Evolutionary conservation across 768 basidiomycete genomes (phyloP).

Genomic region (Pleurotus tuoliensis): DNA sequence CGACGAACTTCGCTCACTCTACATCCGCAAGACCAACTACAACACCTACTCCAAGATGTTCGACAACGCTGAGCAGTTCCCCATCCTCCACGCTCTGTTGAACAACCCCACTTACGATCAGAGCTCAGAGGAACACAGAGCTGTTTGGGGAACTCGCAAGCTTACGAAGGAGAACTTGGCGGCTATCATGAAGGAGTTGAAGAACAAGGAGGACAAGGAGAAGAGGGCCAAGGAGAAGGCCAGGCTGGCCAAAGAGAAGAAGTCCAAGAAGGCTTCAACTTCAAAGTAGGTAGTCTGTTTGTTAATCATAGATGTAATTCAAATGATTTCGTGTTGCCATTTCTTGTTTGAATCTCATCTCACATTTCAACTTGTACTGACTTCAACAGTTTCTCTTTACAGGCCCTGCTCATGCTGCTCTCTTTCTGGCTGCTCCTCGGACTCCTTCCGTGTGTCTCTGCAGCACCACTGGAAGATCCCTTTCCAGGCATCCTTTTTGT

Average conservation of each 20-base stretch:
- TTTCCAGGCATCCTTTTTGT: slow-evolving; percentile 6
- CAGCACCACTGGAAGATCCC: background rate
- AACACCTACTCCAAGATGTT: background rate
- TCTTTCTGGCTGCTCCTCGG: background rate
- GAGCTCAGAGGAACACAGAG: background rate
- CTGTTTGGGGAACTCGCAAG: background rate
- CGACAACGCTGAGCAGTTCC: background rate
- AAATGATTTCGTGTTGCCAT: background rate
- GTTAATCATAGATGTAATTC: background rate
- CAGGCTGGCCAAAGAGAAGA: background rate
- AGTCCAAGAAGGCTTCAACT: background rate
- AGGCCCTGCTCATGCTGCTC: no score
- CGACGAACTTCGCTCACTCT: no score
- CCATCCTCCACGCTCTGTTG: background rate
- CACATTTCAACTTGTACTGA: no score
- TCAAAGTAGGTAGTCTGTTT: background rate
- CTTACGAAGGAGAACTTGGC: background rate
- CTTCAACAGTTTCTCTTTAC: no score
- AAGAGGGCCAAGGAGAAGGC: background rate
- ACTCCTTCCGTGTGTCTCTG: background rate
- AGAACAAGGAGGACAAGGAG: background rate
- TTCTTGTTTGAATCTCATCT: background rate
- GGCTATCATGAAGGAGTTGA: background rate
- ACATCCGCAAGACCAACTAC: no score
- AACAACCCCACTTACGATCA: background rate